These are phyloP conservation scores for Cudoniella acicularis DNA, from an alignment of 495 filamentous ascomycete species.

Conservation along the genomic window DNA sequence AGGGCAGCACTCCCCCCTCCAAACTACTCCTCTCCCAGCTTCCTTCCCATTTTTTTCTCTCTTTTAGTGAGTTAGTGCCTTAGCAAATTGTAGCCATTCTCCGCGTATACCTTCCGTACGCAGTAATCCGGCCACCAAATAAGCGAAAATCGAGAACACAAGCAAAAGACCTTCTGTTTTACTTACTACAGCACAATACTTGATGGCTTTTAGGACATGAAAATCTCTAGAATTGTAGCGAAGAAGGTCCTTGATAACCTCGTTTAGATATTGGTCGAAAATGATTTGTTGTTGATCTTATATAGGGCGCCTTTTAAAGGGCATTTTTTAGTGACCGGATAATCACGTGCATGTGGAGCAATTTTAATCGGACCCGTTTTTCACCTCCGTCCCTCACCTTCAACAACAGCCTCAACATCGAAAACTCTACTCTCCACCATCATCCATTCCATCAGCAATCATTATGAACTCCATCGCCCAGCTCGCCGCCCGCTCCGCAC, in stretches of 20 bases:
- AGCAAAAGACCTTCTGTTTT: background rate
- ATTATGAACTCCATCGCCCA: constrained; percentile 19
- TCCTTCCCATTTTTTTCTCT: constrained; percentile 15
- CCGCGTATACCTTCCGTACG: no score
- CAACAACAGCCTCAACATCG: no score
- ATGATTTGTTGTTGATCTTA: background rate
- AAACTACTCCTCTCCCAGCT: constrained; percentile 13
- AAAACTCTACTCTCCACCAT: background rate
- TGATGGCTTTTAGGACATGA: background rate
- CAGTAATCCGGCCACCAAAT: no score
- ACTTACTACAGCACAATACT: background rate
- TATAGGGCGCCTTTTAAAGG: background rate
- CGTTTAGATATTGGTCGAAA: background rate
- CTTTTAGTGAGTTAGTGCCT: background rate
- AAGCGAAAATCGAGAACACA: background rate
- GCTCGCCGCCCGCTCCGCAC: constrained; percentile 15
- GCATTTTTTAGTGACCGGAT: background rate
- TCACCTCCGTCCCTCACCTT: no score
- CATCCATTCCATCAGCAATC: constrained; percentile 7
- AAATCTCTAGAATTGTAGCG: background rate
- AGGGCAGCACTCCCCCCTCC: constrained; percentile 4
- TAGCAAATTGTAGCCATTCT: no score
- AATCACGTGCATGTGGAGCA: background rate
- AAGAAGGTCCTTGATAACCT: background rate
- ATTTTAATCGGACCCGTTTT: background rate